Base-by-base conservation (phyloP, 1,139 yeast species). In the Magnusiomyces tetraspermus region DNA sequence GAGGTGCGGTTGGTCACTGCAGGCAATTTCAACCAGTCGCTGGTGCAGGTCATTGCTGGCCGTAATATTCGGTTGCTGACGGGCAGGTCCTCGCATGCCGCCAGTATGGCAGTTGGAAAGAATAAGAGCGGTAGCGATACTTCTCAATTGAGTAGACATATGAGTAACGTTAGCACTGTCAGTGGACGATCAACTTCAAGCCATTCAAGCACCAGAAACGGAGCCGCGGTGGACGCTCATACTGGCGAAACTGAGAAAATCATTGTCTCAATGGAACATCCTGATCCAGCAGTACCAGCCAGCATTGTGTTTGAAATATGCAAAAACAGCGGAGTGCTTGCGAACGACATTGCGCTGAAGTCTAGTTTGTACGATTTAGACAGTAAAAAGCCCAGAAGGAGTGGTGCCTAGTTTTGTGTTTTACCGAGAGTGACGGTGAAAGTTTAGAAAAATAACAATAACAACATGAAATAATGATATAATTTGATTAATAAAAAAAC, bases 1-100 rank as follows among this genome's bases (percentile, higher is more conserved):
- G 56, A 54, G 23, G 48, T 54, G n/a, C 47, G 51, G n/a, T 28
- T 46, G 33, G 46, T 54, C 8, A 54, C 56, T 5, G 51, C 51
- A 10, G 48, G 43, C 8, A 42, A 52, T 8, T 50, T 49, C 17
- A 50, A 44, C 13, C 54, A 54, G 19, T 42, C 48, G 30, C 36
- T 54, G 38, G 56, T 54, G 15, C 56, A 54, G 21, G 54, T 54
- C 3, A 42, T 54, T 5, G 51, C 54, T 11, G 56, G 56, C 24
- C 50, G 54, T 42, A 49, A 54, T 26, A 54, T 54, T 21, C 42
- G 51, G 6, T 41, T 54, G 51, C 51, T 54, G 2, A 31, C 48
- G 13, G 37, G 48, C 3, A 10, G 28, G 13, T 22, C 45, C 4
- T 13, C 17, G 3, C 45, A 42, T 38, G 10, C 42, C 6, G 24